A percentile compares a stretch with the other conserved stretches of the same genome.
Conservation (phyloP, 2,329 filamentous ascomycete species). For the Lecanicillium sp. region DNA sequence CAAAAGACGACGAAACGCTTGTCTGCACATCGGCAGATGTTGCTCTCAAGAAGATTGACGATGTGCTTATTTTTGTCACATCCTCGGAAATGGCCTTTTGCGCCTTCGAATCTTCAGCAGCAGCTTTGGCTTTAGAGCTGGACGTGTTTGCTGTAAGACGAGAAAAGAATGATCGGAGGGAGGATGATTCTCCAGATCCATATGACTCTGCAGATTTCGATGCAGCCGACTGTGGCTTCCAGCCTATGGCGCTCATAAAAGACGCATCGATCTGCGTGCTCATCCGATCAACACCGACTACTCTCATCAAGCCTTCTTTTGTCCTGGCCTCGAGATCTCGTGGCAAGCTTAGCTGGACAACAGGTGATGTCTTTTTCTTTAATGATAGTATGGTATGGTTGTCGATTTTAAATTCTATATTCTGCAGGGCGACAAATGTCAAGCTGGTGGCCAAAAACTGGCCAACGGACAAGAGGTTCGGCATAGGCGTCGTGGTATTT, state of each 20-base stretch:
- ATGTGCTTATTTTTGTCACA: conserved; percentile 60
- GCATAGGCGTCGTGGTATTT: conserved; percentile 78
- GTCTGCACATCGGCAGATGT: conserved; percentile 79
- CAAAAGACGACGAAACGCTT: conserved; percentile 63
- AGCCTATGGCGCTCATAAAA: conserved; percentile 82
- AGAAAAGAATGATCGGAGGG: conserved; percentile 72
- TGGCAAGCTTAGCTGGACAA: conserved; percentile 64
- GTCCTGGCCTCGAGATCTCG: conserved; percentile 74
- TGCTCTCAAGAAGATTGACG: conserved; percentile 81
- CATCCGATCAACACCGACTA: conserved; percentile 71
- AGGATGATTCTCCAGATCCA: conserved; percentile 44
- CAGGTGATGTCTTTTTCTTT: conserved; percentile 78
- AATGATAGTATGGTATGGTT: conserved; percentile 74
- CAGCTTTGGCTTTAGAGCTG: conserved; percentile 46
- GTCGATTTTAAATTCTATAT: conserved; percentile 85
- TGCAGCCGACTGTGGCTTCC: conserved; percentile 53
- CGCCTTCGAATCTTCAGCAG: conserved; percentile 53
- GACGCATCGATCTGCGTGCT: conserved; percentile 87
- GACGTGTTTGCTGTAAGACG: conserved; percentile 56
- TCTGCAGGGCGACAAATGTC: conserved; percentile 85
- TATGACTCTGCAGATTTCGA: conserved; percentile 41
- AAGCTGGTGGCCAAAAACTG: conserved; percentile 93
- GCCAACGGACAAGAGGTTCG: conserved; percentile 75
- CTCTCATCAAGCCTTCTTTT: conserved; percentile 80
- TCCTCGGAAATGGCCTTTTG: conserved; percentile 63